These are phyloP conservation scores for Guyanaporus albipodus DNA, from an alignment of 768 basidiomycete genomes.

Conservation along the genomic window DNA sequence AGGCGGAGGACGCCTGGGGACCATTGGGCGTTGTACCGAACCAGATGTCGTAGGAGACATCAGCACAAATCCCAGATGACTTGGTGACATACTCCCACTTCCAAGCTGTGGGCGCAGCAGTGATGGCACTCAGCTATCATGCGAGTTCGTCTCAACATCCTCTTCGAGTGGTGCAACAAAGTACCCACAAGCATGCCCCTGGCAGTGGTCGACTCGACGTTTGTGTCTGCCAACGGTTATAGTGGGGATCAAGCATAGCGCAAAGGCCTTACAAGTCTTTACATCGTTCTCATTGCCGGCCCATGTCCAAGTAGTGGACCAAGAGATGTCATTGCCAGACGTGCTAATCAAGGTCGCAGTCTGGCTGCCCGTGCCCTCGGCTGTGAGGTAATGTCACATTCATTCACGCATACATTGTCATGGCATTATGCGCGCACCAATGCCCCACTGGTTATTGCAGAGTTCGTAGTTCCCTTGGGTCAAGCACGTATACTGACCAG, in stretches of 20 bases:
- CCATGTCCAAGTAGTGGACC: conserved; percentile 55
- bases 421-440: conserved; percentile 30
- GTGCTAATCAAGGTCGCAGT: conserved; percentile 42
- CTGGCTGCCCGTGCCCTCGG: conserved; percentile 45
- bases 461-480: conserved; percentile 46
- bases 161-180: neutral
- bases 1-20: conserved; percentile 42
- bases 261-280: conserved; percentile 46
- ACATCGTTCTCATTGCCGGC: conserved; percentile 46
- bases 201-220: conserved; percentile 42
- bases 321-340: conserved; percentile 41
- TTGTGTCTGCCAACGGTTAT: conserved; percentile 39
- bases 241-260: neutral
- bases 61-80: conserved; percentile 47
- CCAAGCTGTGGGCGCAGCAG: conserved; percentile 48
- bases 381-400: conserved; percentile 18
- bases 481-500: conserved; percentile 42
- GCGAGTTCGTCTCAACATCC: neutral
- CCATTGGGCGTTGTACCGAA: conserved; percentile 41
- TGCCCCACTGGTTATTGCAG: conserved; percentile 58
- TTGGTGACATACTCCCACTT: conserved; percentile 45
- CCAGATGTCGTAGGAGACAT: conserved; percentile 60
- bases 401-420: neutral
- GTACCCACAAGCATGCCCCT: conserved; percentile 44
- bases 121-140: conserved; percentile 38